A percentile compares a stretch with the other conserved stretches of the same genome.
phyloP scores from a whole-genome alignment of 805 yeast species.

The Priceomyces carsonii region DNA sequence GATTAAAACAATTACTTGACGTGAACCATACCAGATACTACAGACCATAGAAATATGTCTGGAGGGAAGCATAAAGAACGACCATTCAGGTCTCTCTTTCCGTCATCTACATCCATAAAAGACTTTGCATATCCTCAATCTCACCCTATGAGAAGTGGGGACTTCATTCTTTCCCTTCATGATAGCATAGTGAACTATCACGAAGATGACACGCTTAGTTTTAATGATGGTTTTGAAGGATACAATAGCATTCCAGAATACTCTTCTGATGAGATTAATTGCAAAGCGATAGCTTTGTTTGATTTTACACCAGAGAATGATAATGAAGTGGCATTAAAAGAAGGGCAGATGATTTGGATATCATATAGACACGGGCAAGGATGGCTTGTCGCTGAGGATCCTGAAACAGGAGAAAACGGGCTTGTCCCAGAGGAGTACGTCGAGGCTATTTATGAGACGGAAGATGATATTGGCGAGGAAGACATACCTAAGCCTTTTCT shows the following conservation, averaged over 20 bases:
- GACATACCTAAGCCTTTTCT: conserved; percentile 50
- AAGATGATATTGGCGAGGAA: conserved; percentile 21
- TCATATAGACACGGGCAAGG: conserved; percentile 96
- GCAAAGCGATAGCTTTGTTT: conserved; percentile 81
- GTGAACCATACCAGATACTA: too few species aligned
- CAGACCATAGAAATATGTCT: conserved; percentile 3
- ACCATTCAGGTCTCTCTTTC: conserved; percentile 12
- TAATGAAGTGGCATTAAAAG: conserved; percentile 76
- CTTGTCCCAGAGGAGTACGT: conserved; percentile 95
- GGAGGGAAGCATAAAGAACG: conserved; percentile 1
- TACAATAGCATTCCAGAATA: conserved; percentile 6
- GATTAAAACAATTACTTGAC: too few species aligned
- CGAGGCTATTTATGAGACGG: conserved; percentile 42
- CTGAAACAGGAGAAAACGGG: conserved; percentile 77
- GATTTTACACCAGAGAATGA: conserved; percentile 93
- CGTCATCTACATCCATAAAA: conserved; percentile 48
- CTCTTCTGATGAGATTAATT: conserved; percentile 38
- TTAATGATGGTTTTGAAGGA: conserved; percentile 10
- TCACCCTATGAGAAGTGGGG: conserved; percentile 73
- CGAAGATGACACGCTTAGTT: conserved; percentile 12
- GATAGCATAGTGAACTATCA: conserved; percentile 6
- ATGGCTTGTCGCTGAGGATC: conserved; percentile 93
- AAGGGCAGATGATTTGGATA: conserved; percentile 84
- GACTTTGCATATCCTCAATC: conserved; percentile 79
- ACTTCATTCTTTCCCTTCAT: conserved; percentile 9